Conservation (phyloP, 495 filamentous ascomycete species). For the Sporormia fimetaria region DNA sequence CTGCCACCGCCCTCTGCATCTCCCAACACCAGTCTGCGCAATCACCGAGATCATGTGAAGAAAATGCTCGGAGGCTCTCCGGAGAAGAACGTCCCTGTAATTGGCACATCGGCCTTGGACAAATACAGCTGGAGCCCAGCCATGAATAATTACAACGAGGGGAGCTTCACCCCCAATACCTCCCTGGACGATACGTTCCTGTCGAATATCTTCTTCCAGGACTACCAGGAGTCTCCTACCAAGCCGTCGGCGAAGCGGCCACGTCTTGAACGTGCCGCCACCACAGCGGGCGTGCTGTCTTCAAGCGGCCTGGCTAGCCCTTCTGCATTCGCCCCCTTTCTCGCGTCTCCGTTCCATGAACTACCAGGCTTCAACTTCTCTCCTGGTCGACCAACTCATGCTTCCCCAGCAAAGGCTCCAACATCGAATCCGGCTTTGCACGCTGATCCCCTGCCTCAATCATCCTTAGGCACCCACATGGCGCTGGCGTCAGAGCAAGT, state of each 20-base stretch:
- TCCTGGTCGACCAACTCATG: conserved; percentile 7
- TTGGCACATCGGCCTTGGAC: conserved; percentile 36
- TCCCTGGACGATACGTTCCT: too few species aligned
- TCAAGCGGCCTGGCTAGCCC: conserved; percentile 20
- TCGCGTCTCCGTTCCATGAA: conserved; percentile 29
- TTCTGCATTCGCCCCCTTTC: conserved; percentile 15
- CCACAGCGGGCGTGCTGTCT: conserved; percentile 47
- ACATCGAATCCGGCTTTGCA: conserved; percentile 20
- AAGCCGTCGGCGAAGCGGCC: conserved; percentile 60
- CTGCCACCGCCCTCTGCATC: conserved; percentile 80
- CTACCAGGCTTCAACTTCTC: conserved; percentile 26
- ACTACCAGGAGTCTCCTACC: conserved; percentile 56
- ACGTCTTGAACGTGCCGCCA: conserved; percentile 46
- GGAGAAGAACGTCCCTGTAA: conserved; percentile 55
- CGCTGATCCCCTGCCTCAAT: too few species aligned
- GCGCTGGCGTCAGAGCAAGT: too few species aligned
- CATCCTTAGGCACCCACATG: too few species aligned
- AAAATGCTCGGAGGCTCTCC: conserved; percentile 78
- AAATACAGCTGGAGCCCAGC: conserved; percentile 65
- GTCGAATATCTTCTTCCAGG: too few species aligned
- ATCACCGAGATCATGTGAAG: conserved; percentile 77
- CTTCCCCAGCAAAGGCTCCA: conserved; percentile 21
- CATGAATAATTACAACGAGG: conserved; percentile 47
- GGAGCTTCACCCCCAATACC: conserved; percentile 18
- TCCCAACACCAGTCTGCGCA: conserved; percentile 85